Percentiles rank a stretch among this genome's conserved stretches.
Conservation (phyloP, 305 asterid species). For the Rubia occidens region DNA sequence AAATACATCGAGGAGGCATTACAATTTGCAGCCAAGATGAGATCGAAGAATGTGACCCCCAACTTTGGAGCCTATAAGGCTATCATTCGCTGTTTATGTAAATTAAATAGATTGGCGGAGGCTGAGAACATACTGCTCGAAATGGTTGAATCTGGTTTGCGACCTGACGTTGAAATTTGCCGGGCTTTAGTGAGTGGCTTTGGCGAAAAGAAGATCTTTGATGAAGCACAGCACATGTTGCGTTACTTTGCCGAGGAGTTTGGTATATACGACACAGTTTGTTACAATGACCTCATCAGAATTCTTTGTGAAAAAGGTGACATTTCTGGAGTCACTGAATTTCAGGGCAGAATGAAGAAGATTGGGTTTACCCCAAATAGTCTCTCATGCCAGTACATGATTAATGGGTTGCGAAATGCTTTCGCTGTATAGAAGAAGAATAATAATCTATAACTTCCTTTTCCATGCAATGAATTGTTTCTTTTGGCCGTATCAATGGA, state of each 20-base stretch:
- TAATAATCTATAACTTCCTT: conserved; percentile 16
- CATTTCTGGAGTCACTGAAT: conserved; percentile 33
- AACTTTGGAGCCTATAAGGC: conserved; percentile 39
- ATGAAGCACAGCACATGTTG: conserved; percentile 39
- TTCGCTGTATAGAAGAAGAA: conserved; percentile 23
- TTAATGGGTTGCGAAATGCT: conserved; percentile 55
- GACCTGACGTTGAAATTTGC: conserved; percentile 47
- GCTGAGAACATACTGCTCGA: conserved; percentile 55
- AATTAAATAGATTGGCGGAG: conserved; percentile 41
- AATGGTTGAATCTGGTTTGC: conserved; percentile 48
- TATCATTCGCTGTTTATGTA: conserved; percentile 53
- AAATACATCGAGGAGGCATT: conserved; percentile 47
- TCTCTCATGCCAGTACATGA: conserved; percentile 52
- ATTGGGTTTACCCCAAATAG: conserved; percentile 54
- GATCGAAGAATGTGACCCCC: conserved; percentile 38
- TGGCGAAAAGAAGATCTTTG: conserved; percentile 39
- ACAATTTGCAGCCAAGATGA: conserved; percentile 46
- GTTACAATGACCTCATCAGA: conserved; percentile 48
- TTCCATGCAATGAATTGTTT: neutral
- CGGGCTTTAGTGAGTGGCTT: conserved; percentile 51
- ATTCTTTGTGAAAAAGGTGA: conserved; percentile 43
- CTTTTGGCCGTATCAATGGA: neutral
- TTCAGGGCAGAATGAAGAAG: conserved; percentile 68
- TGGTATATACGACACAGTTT: conserved; percentile 40
- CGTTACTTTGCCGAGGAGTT: conserved; percentile 43